Evolutionary conservation across 2,329 filamentous ascomycete species (phyloP).

Genomic region (Penicillium brevicompactum): DNA sequence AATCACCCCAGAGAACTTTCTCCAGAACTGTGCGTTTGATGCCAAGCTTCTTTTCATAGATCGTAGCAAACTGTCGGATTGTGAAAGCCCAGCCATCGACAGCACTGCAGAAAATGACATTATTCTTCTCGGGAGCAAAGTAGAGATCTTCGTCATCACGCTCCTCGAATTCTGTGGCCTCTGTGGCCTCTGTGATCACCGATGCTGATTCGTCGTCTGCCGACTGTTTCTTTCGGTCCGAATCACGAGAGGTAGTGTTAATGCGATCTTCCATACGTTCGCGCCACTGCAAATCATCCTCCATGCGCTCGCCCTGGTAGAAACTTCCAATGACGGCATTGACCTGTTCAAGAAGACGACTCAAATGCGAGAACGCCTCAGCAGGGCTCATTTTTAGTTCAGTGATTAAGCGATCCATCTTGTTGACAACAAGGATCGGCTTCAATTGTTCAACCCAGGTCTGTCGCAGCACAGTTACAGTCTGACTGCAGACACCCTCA

Average conservation of each 20-base stretch:
- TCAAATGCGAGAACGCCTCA: conserved; percentile 88
- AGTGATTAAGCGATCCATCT: conserved; percentile 92
- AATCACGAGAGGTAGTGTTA: conserved; percentile 68
- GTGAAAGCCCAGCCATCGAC: conserved; percentile 99
- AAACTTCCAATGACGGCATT: conserved; percentile 98
- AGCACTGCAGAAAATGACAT: conserved; percentile 97
- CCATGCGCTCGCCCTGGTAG: conserved; percentile 97
- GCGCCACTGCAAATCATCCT: conserved; percentile 94
- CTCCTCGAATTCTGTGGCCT: conserved; percentile 73
- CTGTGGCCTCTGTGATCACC: conserved; percentile 52
- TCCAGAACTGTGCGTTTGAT: conserved; percentile 87
- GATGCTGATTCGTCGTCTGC: conserved; percentile 52
- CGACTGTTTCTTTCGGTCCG: conserved; percentile 44
- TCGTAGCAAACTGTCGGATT: conserved; percentile 83
- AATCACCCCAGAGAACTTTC: conserved; percentile 95
- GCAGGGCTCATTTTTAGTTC: conserved; percentile 90
- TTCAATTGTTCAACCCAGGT: conserved; percentile 96
- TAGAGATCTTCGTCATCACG: conserved; percentile 96
- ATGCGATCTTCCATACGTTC: conserved; percentile 87
- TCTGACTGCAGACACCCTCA: conserved; percentile 97
- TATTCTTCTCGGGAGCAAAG: conserved; percentile 97
- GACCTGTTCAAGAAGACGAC: conserved; percentile 88
- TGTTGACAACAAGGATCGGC: conserved; percentile 94
- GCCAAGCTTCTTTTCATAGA: conserved; percentile 96
- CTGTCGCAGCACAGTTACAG: conserved; percentile 92